Evolutionary conservation across 2,329 filamentous ascomycete genomes (phyloP).

Genomic region (Sporothrix brasiliensis): DNA sequence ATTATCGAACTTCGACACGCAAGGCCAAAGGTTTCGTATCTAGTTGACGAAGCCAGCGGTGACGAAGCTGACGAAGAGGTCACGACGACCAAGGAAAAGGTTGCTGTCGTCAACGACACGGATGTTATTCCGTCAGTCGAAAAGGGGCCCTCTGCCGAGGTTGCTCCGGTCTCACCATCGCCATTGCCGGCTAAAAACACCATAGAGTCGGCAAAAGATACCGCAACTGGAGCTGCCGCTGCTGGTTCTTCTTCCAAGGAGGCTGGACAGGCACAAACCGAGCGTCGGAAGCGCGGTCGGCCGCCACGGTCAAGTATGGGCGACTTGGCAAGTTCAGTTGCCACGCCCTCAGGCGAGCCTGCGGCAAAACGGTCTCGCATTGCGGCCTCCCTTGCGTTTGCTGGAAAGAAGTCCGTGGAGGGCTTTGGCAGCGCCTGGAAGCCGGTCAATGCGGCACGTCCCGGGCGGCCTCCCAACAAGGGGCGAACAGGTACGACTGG

Average conservation of each 20-base stretch:
- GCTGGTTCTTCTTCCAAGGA: background rate
- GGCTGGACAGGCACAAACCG: constrained; percentile 22
- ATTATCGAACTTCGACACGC: constrained; percentile 35
- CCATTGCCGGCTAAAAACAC: background rate
- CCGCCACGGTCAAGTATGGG: constrained; percentile 26
- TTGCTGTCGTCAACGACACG: constrained; percentile 6
- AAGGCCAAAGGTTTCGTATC: constrained; percentile 31
- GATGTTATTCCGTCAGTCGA: constrained; percentile 5
- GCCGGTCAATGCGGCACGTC: background rate
- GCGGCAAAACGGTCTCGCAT: constrained; percentile 35
- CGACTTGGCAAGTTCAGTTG: background rate
- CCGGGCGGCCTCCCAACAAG: background rate
- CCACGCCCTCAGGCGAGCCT: constrained; percentile 36
- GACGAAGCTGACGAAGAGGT: constrained; percentile 28
- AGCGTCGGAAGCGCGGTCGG: constrained; percentile 32
- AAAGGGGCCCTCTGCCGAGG: background rate
- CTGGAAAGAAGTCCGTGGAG: background rate
- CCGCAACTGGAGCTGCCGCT: background rate
- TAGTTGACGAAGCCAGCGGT: constrained; percentile 30
- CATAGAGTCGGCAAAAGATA: background rate
- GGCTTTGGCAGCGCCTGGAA: constrained; percentile 30
- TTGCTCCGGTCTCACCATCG: background rate
- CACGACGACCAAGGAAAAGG: constrained; percentile 13
- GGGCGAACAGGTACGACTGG: background rate
- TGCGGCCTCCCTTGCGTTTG: background rate